Conservation (phyloP, 306 rosid genomes). For the Rosa rugosa region DNA sequence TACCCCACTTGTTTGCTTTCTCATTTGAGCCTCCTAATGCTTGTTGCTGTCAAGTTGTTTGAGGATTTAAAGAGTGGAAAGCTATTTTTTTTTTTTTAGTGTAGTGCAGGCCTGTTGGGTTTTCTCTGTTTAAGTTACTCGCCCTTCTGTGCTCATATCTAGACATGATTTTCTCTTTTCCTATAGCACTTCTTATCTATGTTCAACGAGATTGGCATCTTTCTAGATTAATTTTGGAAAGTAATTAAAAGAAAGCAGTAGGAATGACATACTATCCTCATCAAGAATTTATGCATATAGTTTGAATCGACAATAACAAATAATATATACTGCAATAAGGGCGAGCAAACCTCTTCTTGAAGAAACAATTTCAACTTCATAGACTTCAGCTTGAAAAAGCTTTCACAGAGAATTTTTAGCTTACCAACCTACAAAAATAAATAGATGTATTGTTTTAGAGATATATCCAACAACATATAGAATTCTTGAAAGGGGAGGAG, state of each 20-base stretch:
- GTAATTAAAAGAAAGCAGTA: not conserved
- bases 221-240: not conserved
- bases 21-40: not conserved
- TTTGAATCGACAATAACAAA: not conserved
- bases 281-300: not conserved
- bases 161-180: not conserved
- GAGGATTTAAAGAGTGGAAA: not conserved
- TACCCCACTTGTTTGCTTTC: not conserved
- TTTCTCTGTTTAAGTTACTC: not conserved
- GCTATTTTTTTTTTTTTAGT: not conserved
- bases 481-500: not conserved
- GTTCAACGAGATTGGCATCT: not conserved
- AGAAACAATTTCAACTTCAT: constrained; percentile 71
- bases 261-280: not conserved
- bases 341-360: constrained; percentile 74
- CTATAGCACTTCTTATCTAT: not conserved
- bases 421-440: constrained; percentile 66
- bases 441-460: constrained; percentile 11
- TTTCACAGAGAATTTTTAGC: constrained; percentile 86
- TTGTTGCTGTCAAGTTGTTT: not conserved
- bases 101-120: not conserved
- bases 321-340: not conserved
- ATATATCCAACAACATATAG: constrained; percentile 25
- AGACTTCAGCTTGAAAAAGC: constrained; percentile 85
- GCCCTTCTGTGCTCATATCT: not conserved